Evolutionary conservation across 345 rosid genomes (phyloP).

Genomic region (Acer campestre): DNA sequence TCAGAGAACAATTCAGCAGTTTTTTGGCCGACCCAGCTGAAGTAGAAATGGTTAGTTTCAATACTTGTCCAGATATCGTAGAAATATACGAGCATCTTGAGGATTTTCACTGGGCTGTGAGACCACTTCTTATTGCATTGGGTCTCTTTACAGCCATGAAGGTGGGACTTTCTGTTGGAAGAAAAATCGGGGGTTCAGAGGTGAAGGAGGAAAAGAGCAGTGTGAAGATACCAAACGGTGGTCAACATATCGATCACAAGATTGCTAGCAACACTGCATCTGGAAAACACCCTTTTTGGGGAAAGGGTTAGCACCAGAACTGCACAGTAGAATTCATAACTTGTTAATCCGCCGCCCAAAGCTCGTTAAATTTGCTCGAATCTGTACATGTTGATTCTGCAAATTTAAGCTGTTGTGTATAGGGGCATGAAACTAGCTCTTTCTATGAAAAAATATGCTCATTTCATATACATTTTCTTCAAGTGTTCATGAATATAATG

Average conservation of each 20-base stretch:
- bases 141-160: constrained; percentile 70
- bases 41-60: constrained; percentile 71
- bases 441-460: constrained; percentile 10
- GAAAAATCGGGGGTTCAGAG: constrained; percentile 54
- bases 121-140: constrained; percentile 72
- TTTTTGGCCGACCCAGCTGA: constrained; percentile 90
- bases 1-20: constrained; percentile 49
- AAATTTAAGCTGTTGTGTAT: background rate
- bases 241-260: constrained; percentile 30
- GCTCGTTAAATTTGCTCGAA: constrained; percentile 1
- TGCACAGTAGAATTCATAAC: constrained; percentile 15
- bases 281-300: constrained; percentile 47
- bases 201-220: constrained; percentile 31
- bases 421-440: background rate
- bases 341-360: background rate
- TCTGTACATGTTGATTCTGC: background rate
- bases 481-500: background rate
- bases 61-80: constrained; percentile 58
- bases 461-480: background rate
- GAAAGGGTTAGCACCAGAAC: constrained; percentile 27
- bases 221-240: constrained; percentile 19
- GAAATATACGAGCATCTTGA: constrained; percentile 86
- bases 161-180: constrained; percentile 54
- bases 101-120: constrained; percentile 92
- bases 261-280: constrained; percentile 31